Percentiles rank a stretch among this genome's conserved stretches.
phyloP scores from a whole-genome alignment of 2,329 filamentous ascomycete species.

The Cercospora nicotianae region DNA sequence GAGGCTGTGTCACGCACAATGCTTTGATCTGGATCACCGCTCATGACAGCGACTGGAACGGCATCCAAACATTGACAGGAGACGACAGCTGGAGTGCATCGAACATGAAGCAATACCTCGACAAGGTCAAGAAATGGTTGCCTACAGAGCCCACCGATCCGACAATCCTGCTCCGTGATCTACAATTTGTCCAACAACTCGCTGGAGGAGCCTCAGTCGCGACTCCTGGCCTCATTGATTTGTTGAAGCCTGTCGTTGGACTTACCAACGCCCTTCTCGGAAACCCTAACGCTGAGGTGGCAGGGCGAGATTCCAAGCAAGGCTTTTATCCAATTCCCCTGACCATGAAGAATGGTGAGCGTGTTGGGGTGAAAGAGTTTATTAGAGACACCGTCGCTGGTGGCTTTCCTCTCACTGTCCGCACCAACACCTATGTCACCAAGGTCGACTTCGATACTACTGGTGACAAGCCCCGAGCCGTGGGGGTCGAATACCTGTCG shows the following conservation, averaged over 20 bases:
- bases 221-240: slow-evolving; percentile 41
- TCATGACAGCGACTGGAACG: slow-evolving; percentile 59
- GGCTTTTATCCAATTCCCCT: slow-evolving; percentile 61
- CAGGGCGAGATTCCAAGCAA: slow-evolving; percentile 48
- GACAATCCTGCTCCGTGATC: slow-evolving; percentile 42
- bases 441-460: slow-evolving; percentile 66
- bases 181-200: slow-evolving; percentile 26
- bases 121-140: slow-evolving; percentile 58
- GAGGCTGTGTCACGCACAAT: slow-evolving; percentile 57
- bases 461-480: slow-evolving; percentile 45
- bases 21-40: slow-evolving; percentile 61
- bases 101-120: slow-evolving; percentile 61
- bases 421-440: slow-evolving; percentile 63
- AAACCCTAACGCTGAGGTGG: slow-evolving; percentile 48
- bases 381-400: slow-evolving; percentile 52
- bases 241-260: slow-evolving; percentile 23
- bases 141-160: slow-evolving; percentile 53
- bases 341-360: slow-evolving; percentile 32
- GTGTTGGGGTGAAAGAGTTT: slow-evolving; percentile 58
- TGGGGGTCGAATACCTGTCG: slow-evolving; percentile 46
- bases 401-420: slow-evolving; percentile 58
- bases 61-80: slow-evolving; percentile 59
- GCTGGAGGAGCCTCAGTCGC: slow-evolving; percentile 31
- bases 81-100: slow-evolving; percentile 59
- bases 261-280: slow-evolving; percentile 25